A percentile compares a stretch with the other conserved stretches of the same genome.
These are phyloP conservation scores for Diaporthe caulivora DNA, from an alignment of 2,329 filamentous ascomycete species.

Conservation along the genomic window DNA sequence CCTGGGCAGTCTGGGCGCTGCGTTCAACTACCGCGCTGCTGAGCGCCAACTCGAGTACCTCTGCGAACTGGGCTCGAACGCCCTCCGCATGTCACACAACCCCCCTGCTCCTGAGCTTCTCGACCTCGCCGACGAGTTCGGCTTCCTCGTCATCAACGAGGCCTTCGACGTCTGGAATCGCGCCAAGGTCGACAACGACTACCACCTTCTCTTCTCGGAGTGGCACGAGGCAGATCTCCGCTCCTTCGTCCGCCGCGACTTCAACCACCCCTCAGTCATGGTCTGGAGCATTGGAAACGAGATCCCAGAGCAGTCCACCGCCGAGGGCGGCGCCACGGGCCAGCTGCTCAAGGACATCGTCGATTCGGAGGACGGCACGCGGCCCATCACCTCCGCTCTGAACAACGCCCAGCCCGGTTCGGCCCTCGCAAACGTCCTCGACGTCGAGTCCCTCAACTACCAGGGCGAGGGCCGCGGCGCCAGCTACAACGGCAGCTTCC, in stretches of 20 bases:
- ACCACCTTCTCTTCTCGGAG: constrained; percentile 62
- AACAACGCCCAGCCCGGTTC: constrained; percentile 57
- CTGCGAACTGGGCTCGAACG: constrained; percentile 62
- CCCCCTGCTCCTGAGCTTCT: constrained; percentile 64
- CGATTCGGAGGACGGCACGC: constrained; percentile 60
- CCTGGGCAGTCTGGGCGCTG: constrained; percentile 61
- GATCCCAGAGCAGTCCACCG: constrained; percentile 59
- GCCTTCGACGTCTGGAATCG: constrained; percentile 64
- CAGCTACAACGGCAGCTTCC: constrained; percentile 50
- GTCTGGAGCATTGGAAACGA: constrained; percentile 69
- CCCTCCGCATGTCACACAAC: constrained; percentile 65
- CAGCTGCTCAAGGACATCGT: constrained; percentile 56
- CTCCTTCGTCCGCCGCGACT: constrained; percentile 63
- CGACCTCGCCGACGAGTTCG: constrained; percentile 61
- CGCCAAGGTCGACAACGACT: constrained; percentile 61
- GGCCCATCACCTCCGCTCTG: constrained; percentile 59
- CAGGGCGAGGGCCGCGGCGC: constrained; percentile 63
- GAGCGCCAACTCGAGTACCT: constrained; percentile 63
- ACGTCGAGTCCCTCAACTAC: constrained; percentile 66
- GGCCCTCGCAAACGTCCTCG: constrained; percentile 56
- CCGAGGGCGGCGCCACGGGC: constrained; percentile 49
- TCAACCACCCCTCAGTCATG: constrained; percentile 66
- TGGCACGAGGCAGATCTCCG: constrained; percentile 67
- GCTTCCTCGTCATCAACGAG: constrained; percentile 65
- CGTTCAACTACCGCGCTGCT: constrained; percentile 62